Base-by-base conservation (phyloP, 2,329 filamentous ascomycete genomes). In the Diaporthe citriasiana region DNA sequence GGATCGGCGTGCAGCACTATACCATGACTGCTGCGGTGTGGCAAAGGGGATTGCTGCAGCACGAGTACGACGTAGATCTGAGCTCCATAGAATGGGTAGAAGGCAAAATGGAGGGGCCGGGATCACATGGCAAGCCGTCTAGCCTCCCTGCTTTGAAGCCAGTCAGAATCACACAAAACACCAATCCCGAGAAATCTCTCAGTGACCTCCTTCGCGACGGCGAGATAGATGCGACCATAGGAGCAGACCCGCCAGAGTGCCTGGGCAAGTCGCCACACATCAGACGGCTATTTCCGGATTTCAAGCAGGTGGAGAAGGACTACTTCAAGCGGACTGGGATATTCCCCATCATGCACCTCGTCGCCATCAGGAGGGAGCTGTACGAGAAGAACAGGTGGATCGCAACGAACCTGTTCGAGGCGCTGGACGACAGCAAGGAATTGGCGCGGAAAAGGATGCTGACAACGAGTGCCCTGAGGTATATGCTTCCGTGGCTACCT, bases 1-100 rank as follows among this genome's bases (percentile, higher is more conserved):
- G 75, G 25, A 79, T 84, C 53, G 82, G 82, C 13, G 80, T 84
- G 0, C 82, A 81, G 75, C 74, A 81, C 25, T 83, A 84, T 75
- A 83, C 82, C 27, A 82, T 83, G 82, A 83, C 82, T 4, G 82
- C 82, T 13, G 82, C 81, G 0, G 82, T 84, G 10, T 83, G 81
- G 80, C 79, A 81, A 13, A 76, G 82, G 30, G 79, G 79, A 7
- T 40, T 83, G 17, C 76, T 84, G 15, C 72, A 82, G 73, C 75
- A 83, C 45, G 56, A 63, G 7, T 13, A 63, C 17, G 82, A 82
- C 22, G 81, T 83, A 25, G 79, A 82, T 73, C 76, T 82, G 10
- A 75, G 74, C 4, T 78, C 74, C 1, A 79, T 81, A 50, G 74
- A 79, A 51, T 84, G 81, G 82, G 75, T 83, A 19, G 78, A 83